A percentile compares a stretch with the other conserved stretches of the same genome.
These are phyloP conservation scores for Conticribra guillardii DNA, from an alignment of 108 stramenopile species.

Conservation along the genomic window DNA sequence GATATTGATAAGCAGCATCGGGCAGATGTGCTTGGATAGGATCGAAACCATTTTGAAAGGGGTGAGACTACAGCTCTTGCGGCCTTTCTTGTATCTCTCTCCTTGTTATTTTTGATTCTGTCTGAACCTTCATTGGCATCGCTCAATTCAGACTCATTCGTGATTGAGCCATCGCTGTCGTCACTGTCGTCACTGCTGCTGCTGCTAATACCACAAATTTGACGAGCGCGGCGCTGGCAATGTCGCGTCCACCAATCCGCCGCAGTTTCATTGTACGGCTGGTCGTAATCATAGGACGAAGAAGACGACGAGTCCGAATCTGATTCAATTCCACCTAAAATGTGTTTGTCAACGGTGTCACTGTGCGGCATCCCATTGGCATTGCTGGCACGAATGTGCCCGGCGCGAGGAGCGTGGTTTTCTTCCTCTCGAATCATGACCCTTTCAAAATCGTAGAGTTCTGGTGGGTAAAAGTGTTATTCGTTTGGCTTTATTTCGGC, in stretches of 20 bases:
- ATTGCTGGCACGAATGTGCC: too few relatives aligned
- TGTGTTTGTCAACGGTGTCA: too few relatives aligned
- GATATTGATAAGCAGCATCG: conserved; percentile 30
- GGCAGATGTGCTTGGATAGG: conserved; percentile 37
- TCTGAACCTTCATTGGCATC: neutral
- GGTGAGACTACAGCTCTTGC: neutral
- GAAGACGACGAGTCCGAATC: too few relatives aligned
- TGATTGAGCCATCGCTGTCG: conserved; percentile 9
- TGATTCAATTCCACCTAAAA: too few relatives aligned
- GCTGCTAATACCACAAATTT: conserved; percentile 32
- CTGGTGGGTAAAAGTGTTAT: too few relatives aligned
- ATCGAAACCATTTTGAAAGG: conserved; percentile 20
- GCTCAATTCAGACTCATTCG: neutral
- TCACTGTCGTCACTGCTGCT: conserved; percentile 20
- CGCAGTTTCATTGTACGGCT: conserved; percentile 49
- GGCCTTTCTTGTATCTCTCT: conserved; percentile 7
- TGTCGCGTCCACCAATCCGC: conserved; percentile 26
- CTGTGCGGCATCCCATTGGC: too few relatives aligned
- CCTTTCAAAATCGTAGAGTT: too few relatives aligned
- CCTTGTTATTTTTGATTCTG: neutral
- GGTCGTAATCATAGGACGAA: conserved; percentile 36
- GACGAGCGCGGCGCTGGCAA: conserved; percentile 19
- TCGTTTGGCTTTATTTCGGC: too few relatives aligned
- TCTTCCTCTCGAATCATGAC: too few relatives aligned
- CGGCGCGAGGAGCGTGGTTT: too few relatives aligned